Conservation (phyloP, 2,329 filamentous ascomycete species). For the Paecilomyces niveus region DNA sequence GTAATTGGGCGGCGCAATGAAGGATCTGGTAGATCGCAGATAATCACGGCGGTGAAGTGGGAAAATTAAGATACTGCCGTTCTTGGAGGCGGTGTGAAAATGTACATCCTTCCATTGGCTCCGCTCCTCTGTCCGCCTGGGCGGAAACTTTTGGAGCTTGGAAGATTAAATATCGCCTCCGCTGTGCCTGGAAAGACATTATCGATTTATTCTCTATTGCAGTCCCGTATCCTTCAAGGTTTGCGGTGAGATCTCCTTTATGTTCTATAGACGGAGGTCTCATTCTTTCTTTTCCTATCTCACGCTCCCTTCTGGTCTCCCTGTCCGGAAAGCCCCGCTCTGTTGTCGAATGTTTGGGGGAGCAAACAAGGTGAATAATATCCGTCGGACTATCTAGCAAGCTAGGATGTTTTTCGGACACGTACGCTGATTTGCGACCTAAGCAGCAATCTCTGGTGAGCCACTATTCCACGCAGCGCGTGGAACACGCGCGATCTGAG, state of each 20-base stretch:
- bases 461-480: background rate
- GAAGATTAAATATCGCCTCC: background rate
- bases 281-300: slow-evolving; percentile 1
- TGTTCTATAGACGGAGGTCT: background rate
- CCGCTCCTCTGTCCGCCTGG: background rate
- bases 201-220: background rate
- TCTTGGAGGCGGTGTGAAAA: slow-evolving; percentile 13
- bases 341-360: slow-evolving; percentile 9
- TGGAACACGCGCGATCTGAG: background rate
- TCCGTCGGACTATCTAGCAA: background rate
- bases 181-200: background rate
- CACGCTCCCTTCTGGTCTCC: background rate
- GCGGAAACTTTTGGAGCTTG: background rate
- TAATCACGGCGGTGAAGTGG: slow-evolving; percentile 5
- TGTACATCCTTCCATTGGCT: slow-evolving; percentile 13
- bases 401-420: background rate
- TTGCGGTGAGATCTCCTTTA: background rate
- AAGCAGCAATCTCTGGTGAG: background rate
- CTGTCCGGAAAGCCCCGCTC: background rate
- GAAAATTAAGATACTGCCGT: slow-evolving; percentile 20
- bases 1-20: background rate
- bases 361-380: slow-evolving; percentile 1
- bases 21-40: background rate
- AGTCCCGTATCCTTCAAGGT: background rate
- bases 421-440: background rate